Base-by-base conservation (phyloP, 2,329 filamentous ascomycete species). In the Tolypocladium amazonense region DNA sequence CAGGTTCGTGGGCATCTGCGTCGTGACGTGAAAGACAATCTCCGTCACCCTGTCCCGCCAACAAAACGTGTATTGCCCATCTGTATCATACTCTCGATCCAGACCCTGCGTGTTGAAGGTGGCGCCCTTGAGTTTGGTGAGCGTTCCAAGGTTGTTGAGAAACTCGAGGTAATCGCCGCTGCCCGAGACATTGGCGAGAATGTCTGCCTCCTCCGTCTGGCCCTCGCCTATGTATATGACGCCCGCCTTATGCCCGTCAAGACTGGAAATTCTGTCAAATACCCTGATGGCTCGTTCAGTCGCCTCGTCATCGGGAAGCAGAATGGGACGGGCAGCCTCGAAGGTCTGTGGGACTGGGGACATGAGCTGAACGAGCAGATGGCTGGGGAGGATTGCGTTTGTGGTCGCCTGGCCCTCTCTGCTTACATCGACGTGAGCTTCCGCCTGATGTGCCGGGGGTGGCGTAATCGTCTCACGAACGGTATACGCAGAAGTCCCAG, bases 41-140 rank as follows among this genome's bases (percentile, higher is more conserved):
- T 97, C 94, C 6, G 92, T 94, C 60, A 97, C 91, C 52, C 92
- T 84, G 71, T 97, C 94, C 62, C 92, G 89, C 92, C 94, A 99
- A 68, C 90, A 93, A 70, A 93, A 92, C 0, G 92, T 91, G 72
- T 89, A 91, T 68, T 92, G 84, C 38, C 94, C 94, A 72, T 99
- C 94, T 1, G 81, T 80, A 67, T 93, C 87, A 65, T 87, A 83
- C 62, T 85, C 81, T 37, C 86, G 85, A 71, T 97, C 92, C 33
- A 99, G 77, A 4, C 94, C 94, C 68, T 97, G 93, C 0, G 92
- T 92, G 68, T 99, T 97, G 77, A 96, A 95, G 27, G 84, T 88
- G 12, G 92, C 89, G 27, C 87, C 89, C 67, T 92, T 88, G 35
- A 99, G 79, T 59, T 84, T 87, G 5, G 92, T 90, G 59, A 95